A percentile compares a stretch with the other conserved stretches of the same genome.
Evolutionary conservation across 441 rosid species (phyloP).

Genomic region (Aleurites moluccanus): DNA sequence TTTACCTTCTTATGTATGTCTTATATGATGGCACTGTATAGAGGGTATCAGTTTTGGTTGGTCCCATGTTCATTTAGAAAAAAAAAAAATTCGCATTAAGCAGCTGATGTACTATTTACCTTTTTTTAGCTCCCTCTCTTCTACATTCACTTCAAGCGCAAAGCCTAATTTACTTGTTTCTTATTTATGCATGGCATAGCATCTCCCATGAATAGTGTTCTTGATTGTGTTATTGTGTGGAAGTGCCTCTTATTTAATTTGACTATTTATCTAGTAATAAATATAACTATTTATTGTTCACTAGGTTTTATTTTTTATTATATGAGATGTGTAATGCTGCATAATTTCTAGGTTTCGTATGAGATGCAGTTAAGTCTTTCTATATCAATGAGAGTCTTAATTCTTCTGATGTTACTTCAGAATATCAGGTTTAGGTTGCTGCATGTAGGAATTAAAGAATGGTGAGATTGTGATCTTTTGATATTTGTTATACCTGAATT

Average conservation of each 20-base stretch:
- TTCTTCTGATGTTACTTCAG: background rate
- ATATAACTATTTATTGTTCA: background rate
- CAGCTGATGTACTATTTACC: background rate
- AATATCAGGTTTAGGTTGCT: background rate
- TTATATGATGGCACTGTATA: background rate
- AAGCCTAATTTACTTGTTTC: background rate
- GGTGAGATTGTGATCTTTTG: background rate
- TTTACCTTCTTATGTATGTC: background rate
- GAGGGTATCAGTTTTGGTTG: constrained; percentile 1
- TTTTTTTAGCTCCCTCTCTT: background rate
- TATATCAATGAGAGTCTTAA: background rate
- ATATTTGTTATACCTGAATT: background rate
- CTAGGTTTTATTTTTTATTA: background rate
- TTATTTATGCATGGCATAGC: background rate
- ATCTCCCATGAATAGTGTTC: background rate
- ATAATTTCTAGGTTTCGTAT: background rate
- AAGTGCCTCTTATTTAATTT: background rate
- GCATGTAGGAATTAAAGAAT: background rate
- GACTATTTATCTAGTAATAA: background rate
- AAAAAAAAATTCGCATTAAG: background rate
- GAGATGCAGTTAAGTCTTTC: background rate
- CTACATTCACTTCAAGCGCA: too few relatives aligned
- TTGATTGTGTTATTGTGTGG: background rate
- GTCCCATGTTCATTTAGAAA: background rate
- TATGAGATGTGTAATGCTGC: background rate